These are phyloP conservation scores for Blastocystis hominis DNA, from an alignment of 352 stramenopile species.

Conservation along the genomic window DNA sequence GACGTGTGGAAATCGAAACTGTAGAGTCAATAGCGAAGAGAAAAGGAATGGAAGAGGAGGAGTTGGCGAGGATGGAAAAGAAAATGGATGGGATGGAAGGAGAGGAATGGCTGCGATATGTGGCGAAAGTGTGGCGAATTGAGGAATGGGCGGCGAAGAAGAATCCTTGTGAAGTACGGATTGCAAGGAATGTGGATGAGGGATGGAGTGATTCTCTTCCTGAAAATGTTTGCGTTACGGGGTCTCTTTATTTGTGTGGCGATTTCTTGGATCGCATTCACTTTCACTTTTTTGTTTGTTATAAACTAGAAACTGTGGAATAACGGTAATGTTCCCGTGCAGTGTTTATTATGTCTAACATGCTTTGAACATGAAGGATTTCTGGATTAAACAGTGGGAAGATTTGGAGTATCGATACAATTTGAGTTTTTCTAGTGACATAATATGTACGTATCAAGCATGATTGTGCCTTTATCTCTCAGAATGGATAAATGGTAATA, in stretches of 20 bases:
- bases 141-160: background rate
- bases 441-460: no score
- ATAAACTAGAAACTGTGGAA: no score
- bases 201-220: background rate
- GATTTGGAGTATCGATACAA: no score
- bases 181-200: background rate
- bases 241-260: conserved; percentile 49
- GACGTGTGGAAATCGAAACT: background rate
- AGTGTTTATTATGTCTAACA: no score
- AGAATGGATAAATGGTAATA: no score
- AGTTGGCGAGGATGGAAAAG: background rate
- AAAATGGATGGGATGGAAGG: background rate
- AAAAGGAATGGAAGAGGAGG: background rate
- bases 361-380: no score
- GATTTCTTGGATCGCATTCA: conserved; percentile 15
- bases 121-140: conserved; percentile 23
- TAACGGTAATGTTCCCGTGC: no score
- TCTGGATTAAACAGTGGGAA: no score
- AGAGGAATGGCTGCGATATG: conserved; percentile 11
- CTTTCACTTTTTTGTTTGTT: conserved; percentile 17
- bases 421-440: no score
- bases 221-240: background rate
- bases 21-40: background rate
- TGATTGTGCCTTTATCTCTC: no score
- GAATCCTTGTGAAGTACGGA: background rate